Percentiles rank a stretch among this genome's conserved stretches.
Evolutionary conservation across 2,329 filamentous ascomycete genomes (phyloP).

Genomic region (Scedosporium dehoogii): DNA sequence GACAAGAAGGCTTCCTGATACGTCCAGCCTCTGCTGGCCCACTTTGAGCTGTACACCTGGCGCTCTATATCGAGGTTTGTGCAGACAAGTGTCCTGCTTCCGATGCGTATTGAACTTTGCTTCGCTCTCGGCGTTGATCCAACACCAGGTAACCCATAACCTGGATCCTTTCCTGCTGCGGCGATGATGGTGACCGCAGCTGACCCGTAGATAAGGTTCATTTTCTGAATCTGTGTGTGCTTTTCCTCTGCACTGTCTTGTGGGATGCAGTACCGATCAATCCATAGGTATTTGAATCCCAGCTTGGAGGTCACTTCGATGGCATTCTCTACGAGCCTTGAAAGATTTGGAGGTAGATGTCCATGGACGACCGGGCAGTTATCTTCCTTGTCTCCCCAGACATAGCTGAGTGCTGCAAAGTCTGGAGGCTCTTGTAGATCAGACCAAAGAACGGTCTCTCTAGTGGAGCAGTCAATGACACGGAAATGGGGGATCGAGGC

Average conservation of each 20-base stretch:
- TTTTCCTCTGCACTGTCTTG: slow-evolving; percentile 15
- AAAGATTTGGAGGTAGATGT: too few relatives aligned
- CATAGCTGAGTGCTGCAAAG: slow-evolving; percentile 25
- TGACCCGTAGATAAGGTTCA: slow-evolving; percentile 27
- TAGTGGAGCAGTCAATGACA: too few relatives aligned
- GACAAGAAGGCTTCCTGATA: slow-evolving; percentile 28
- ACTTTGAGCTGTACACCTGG: slow-evolving; percentile 10
- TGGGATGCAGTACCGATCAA: slow-evolving; percentile 26
- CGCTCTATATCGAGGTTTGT: slow-evolving; percentile 13
- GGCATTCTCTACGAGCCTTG: too few relatives aligned
- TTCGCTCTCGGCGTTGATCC: slow-evolving; percentile 16
- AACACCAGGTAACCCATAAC: slow-evolving; percentile 24
- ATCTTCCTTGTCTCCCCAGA: slow-evolving; percentile 21
- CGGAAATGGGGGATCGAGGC: too few relatives aligned
- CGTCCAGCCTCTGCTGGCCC: slow-evolving; percentile 27
- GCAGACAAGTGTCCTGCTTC: too few relatives aligned
- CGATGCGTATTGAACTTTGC: slow-evolving; percentile 9
- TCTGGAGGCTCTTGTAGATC: slow-evolving; percentile 2
- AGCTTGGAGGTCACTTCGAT: slow-evolving; percentile 18
- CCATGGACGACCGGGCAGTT: too few relatives aligned
- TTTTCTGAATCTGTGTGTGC: slow-evolving; percentile 21
- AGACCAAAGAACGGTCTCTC: too few relatives aligned
- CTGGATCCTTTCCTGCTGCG: slow-evolving; percentile 22
- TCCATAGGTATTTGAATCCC: slow-evolving; percentile 26
- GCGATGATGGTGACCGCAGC: slow-evolving; percentile 28